Evolutionary conservation across 441 rosid genomes (phyloP), one percentile per base, ranked within the genome.

Genomic region (Mallotus japonicus): DNA sequence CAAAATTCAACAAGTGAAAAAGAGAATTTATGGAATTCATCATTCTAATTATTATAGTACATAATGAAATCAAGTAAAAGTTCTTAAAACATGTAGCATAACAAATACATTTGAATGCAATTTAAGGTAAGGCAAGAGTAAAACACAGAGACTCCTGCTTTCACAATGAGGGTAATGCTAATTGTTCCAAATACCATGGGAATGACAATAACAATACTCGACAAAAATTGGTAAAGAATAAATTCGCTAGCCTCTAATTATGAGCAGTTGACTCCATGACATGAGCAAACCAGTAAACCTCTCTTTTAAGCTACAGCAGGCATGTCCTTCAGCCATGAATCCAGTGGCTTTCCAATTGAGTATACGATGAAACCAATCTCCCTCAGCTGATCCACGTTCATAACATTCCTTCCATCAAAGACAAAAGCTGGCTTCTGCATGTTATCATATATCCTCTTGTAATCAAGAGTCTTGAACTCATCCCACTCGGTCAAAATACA

Each of bases 401-500:
- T 83, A 0, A 94, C 75, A 74, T 94, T 94, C 81, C 97, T 87
- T 44, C 99, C 97, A 71, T 94, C 99, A 12, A 90, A 92, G 49
- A 94, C 85, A 17, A 89, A 94, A 6, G 97, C 97, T 1, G 98
- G 98, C 67, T 94, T 92, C 89, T 94, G 95, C 98, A 94, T 94
- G 70, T 85, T 86, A 60, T 87, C 92, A 42, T 79, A 90, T 73
- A 94, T 94, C 85, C 24, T 75, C 85, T 88, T 76, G 87, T 75
- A 94, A 59, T 94, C 99, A 0, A 93, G 93, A n/a, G 70, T 80
- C 89, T 83, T 91, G 87, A 95, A 95, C 78, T 95, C 99, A 4
- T 91, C 97, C 99, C 99, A 95, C 86, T 95, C 99, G 0, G 99
- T 92, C 75, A 92, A 82, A 67, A 95, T 87, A 84, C 99, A 95